Evolutionary conservation across 1,284 basidiomycete species (phyloP).

Genomic region (Athelia sp.): DNA sequence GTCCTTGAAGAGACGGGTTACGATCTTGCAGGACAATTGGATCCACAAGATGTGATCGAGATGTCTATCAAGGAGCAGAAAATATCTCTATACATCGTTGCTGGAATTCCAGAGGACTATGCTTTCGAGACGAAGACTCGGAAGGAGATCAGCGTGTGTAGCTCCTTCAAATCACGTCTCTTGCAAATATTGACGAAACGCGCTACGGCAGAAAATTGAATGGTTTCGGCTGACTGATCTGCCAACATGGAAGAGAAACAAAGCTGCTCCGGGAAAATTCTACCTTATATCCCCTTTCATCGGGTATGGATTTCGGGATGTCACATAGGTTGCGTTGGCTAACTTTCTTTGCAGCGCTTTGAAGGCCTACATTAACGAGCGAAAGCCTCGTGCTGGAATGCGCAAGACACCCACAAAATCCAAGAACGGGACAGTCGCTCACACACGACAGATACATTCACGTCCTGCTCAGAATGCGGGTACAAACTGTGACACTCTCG

Average conservation of each 20-base stretch:
- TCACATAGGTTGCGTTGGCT: constrained; percentile 10
- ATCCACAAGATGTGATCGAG: constrained; percentile 74
- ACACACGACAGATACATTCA: not conserved
- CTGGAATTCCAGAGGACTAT: constrained; percentile 86
- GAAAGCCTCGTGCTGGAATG: constrained; percentile 35
- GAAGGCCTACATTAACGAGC: constrained; percentile 58
- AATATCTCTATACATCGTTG: constrained; percentile 90
- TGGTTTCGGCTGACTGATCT: constrained; percentile 93
- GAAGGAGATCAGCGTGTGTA: constrained; percentile 94
- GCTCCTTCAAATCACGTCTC: constrained; percentile 1
- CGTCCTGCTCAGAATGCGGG: constrained; percentile 11
- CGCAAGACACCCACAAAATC: constrained; percentile 26
- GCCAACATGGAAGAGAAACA: constrained; percentile 90
- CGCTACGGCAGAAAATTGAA: constrained; percentile 75
- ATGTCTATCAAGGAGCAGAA: constrained; percentile 86
- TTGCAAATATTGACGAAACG: constrained; percentile 6
- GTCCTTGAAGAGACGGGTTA: constrained; percentile 94
- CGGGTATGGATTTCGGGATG: constrained; percentile 45
- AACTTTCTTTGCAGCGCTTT: constrained; percentile 40
- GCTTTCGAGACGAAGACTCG: constrained; percentile 91
- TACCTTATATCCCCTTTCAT: constrained; percentile 97
- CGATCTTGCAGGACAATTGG: constrained; percentile 71
- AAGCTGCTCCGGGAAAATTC: constrained; percentile 74
- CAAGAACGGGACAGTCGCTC: constrained; percentile 10
- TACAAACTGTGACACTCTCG: constrained; percentile 17